phyloP scores from a whole-genome alignment of 441 rosid genomes.

The Kokia cookei region DNA sequence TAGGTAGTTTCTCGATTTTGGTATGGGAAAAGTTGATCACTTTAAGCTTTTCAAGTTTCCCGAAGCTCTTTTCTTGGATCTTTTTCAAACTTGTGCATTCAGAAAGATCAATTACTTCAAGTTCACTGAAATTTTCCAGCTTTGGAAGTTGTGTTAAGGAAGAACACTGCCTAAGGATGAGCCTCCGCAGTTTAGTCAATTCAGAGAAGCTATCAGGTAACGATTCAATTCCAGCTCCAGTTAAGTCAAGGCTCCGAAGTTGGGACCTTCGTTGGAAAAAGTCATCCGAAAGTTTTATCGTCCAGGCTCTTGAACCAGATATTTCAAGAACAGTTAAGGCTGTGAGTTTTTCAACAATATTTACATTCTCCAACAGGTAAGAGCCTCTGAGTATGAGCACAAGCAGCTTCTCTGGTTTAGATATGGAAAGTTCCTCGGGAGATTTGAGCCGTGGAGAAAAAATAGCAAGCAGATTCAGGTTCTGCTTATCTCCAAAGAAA shows the following conservation, averaged over 20 bases:
- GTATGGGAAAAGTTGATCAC: slow-evolving; percentile 37
- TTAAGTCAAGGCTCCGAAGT: slow-evolving; percentile 49
- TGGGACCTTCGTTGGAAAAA: slow-evolving; percentile 22
- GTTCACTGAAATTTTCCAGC: slow-evolving; percentile 16
- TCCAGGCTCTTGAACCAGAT: slow-evolving; percentile 36
- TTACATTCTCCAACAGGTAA: slow-evolving; percentile 11
- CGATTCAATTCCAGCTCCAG: slow-evolving; percentile 20
- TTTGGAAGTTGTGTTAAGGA: slow-evolving; percentile 29
- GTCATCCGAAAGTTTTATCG: slow-evolving; percentile 9
- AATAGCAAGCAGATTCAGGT: slow-evolving; percentile 38
- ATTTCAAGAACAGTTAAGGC: slow-evolving; percentile 42
- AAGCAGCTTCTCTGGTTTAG: slow-evolving; percentile 11
- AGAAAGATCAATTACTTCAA: slow-evolving; percentile 55
- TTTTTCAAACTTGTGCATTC: slow-evolving; percentile 25
- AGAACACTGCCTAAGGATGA: slow-evolving; percentile 44
- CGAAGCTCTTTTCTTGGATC: slow-evolving; percentile 26
- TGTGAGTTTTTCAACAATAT: slow-evolving; percentile 17
- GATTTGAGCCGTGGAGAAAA: slow-evolving; percentile 30
- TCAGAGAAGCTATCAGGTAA: slow-evolving; percentile 28
- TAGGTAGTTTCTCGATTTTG: slow-evolving; percentile 29
- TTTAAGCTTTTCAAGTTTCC: slow-evolving; percentile 23
- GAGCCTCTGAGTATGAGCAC: slow-evolving; percentile 52
- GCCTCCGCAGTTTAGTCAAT: slow-evolving; percentile 35
- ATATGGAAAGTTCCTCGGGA: slow-evolving; percentile 11
- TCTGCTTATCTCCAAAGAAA: slow-evolving; percentile 16